These are phyloP conservation scores for Pythium plurisporium DNA, from an alignment of 352 stramenopile species.

Conservation along the genomic window DNA sequence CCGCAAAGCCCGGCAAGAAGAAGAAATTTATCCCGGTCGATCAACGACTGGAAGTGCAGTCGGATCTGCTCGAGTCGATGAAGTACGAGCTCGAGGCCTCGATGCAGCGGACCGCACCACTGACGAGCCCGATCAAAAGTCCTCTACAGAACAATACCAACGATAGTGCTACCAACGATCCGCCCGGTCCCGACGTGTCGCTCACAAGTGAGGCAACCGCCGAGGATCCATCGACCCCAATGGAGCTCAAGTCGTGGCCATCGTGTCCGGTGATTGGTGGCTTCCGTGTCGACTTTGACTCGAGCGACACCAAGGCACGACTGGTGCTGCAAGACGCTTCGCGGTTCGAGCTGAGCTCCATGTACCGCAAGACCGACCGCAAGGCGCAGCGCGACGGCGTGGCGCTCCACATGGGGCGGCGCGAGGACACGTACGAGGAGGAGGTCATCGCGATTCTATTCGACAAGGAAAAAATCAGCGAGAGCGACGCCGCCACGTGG, in stretches of 20 bases:
- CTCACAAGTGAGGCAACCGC: not conserved
- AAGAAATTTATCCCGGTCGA: slow-evolving; percentile 37
- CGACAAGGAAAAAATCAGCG: slow-evolving; percentile 80
- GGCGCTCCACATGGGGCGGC: slow-evolving; percentile 63
- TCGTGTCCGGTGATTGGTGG: slow-evolving; percentile 40
- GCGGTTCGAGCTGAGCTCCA: slow-evolving; percentile 73
- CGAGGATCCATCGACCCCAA: slow-evolving; percentile 5
- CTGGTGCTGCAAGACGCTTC: slow-evolving; percentile 67
- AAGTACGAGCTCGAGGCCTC: slow-evolving; percentile 64
- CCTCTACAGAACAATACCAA: slow-evolving; percentile 4
- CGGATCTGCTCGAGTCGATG: slow-evolving; percentile 57
- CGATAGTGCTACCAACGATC: not conserved
- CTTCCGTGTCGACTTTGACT: slow-evolving; percentile 58
- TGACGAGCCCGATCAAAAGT: not conserved
- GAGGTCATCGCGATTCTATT: slow-evolving; percentile 81
- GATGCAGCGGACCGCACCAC: slow-evolving; percentile 18
- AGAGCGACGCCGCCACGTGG: slow-evolving; percentile 65
- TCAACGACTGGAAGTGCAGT: slow-evolving; percentile 55
- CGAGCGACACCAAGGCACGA: slow-evolving; percentile 69
- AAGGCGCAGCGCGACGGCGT: slow-evolving; percentile 69
- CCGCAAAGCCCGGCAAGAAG: slow-evolving; percentile 32
- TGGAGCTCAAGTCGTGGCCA: slow-evolving; percentile 46
- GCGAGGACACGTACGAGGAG: slow-evolving; percentile 75
- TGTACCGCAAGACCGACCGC: slow-evolving; percentile 85
- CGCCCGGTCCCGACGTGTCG: slow-evolving; percentile 5